Evolutionary conservation across 768 basidiomycete species (phyloP), one percentile per base, ranked within the genome.

Genomic region (Pleurotus tuoliensis): DNA sequence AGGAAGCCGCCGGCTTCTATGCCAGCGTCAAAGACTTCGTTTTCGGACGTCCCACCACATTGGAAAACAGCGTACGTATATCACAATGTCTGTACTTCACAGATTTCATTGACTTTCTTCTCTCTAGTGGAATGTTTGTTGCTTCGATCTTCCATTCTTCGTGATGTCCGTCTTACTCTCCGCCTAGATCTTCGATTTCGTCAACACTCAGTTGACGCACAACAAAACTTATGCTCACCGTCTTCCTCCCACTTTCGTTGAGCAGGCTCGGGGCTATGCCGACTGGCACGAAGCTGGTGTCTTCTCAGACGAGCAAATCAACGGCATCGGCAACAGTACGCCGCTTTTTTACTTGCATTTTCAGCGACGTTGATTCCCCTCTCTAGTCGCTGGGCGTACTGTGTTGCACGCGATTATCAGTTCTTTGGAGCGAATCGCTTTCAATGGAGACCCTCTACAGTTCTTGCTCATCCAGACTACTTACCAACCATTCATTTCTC

Each of bases 401-500:
- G 73, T 92, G 59, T 73, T 94, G 38, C 81, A 86, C 67, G 83
- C 86, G 24, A 76, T 95, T 70, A 73, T 93, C 50, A 71, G 64
- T 53, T 83, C 90, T 8, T 81, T 94, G 55, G 82, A 88, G 65
- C 85, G 84, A 64, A 87, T 95, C 68, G 82, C 88, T 45, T 90
- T 86, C 77, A 84, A 86, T 63, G 83, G 80, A 59, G 87, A 91
- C 73, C 86, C 90, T 45, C 82, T 94, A 51, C 86, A 90, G 64
- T 80, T 94, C 73, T 76, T 87, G 70, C 68, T 92, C 61, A 77
- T 91, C 62, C 83, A 90, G 72, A 86, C 87, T 13, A 89, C 90
- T 60, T 94, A 94, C 77, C 92, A 94, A 70, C 87, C 92, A 12
- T 92, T 95, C 82, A 86, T 94, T 65, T 92, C 90, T 3, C 78